A percentile compares a stretch with the other conserved stretches of the same genome.
phyloP scores from a whole-genome alignment of 768 basidiomycete genomes.

The Boletus barrowsii region DNA sequence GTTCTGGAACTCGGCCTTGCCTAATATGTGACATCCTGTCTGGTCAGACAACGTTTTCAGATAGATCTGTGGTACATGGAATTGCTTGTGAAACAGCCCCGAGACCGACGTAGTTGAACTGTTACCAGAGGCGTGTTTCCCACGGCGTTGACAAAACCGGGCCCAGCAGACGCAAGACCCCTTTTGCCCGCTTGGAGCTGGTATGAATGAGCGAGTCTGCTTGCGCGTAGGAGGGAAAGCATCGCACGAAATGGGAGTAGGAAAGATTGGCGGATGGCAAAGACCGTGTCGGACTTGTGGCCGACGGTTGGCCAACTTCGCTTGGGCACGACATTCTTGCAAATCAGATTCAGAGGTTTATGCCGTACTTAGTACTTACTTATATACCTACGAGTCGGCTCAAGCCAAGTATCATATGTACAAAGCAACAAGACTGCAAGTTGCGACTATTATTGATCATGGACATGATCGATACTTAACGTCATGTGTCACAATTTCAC shows the following conservation, averaged over 20 bases:
- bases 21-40: constrained; percentile 80
- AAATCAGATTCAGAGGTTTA: background rate
- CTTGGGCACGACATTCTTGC: constrained; percentile 23
- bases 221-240: constrained; percentile 33
- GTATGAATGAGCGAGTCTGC: constrained; percentile 22
- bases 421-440: background rate
- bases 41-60: constrained; percentile 78
- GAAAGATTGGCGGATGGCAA: background rate
- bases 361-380: too few species aligned
- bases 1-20: constrained; percentile 99
- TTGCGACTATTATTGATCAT: constrained; percentile 13
- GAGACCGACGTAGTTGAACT: background rate
- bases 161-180: constrained; percentile 46
- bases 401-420: too few species aligned
- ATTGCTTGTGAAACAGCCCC: background rate
- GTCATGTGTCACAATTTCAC: constrained; percentile 22
- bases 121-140: constrained; percentile 92
- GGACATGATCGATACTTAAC: constrained; percentile 12
- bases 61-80: constrained; percentile 58
- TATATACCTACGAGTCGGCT: too few species aligned
- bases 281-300: background rate
- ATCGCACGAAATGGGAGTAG: constrained; percentile 7
- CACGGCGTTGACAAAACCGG: constrained; percentile 84
- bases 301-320: too few species aligned
- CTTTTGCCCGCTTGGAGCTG: constrained; percentile 13